Base-by-base conservation (phyloP, 2,329 filamentous ascomycete species). In the Penicillium sp. region DNA sequence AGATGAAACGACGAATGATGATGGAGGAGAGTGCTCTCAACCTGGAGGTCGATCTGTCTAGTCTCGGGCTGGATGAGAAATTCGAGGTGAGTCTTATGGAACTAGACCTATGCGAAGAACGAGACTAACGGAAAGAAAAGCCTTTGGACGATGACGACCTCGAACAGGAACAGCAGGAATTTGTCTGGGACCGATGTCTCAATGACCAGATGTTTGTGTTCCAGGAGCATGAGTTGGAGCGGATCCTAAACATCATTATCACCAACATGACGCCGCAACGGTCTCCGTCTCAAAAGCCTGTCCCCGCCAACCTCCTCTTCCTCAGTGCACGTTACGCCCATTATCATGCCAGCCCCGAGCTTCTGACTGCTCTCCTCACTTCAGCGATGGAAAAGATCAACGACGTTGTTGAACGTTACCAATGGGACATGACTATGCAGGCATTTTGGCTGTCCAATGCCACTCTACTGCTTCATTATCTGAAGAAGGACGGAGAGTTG, bases 171-270 rank as follows among this genome's bases (percentile, higher is more conserved):
- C 82, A 84, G 46, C 90, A 94, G 62, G 93, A 97, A 54, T 98
- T 98, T 61, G 86, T 96, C 50, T 98, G 93, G 93, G 86, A 86
- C 54, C 80, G 87, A 59, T 98, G 93, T 68, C 76, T 95, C 40
- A 89, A 96, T 65, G 93, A 98, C 66, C 93, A 98, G 67, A 98
- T 98, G 93, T 98, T 98, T 66, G 93, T 98, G 29, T 98, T 98
- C 66, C 93, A 98, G 67, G 91, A 97, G 58, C 85, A 82, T 64
- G 91, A 98, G 64, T 78, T 98, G 42, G 86, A 91, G 48, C 84
- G 85, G 48, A 96, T 98, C 61, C 78, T 98, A 56, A 87, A 95
- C 64, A 93, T 97, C 45, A 84, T 97, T 64, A 95, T 98, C 64
- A 97, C 91, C 51, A 91, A 93, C 62, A 97, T 98, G 93, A 94